Evolutionary conservation across 305 asterid genomes (phyloP).

Genomic region (Fraxinus angustifolia): DNA sequence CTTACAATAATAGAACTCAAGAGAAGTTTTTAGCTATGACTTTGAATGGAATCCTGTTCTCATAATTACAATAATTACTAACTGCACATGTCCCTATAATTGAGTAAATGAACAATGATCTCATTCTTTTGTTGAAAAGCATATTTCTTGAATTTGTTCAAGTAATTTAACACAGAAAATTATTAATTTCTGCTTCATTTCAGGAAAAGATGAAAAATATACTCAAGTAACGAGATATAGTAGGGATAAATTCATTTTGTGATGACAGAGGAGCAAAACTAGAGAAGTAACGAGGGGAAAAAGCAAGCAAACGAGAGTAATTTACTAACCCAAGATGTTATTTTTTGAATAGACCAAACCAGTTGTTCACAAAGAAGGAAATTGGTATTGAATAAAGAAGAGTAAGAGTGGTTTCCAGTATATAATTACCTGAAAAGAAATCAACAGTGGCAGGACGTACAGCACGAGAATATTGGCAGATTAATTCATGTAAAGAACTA

Average conservation of each 20-base stretch:
- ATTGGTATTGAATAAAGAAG: not conserved
- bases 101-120: not conserved
- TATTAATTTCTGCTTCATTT: not conserved
- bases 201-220: not conserved
- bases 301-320: not conserved
- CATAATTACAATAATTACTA: not conserved
- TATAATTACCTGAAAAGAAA: not conserved
- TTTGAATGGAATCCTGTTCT: not conserved
- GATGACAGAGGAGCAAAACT: not conserved
- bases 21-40: not conserved
- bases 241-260: not conserved
- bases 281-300: not conserved
- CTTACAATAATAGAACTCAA: not conserved
- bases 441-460: not conserved
- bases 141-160: not conserved
- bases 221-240: not conserved
- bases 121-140: slow-evolving; percentile 6
- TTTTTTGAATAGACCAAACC: not conserved
- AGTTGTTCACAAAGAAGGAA: not conserved
- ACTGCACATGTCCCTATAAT: not conserved
- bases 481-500: not conserved
- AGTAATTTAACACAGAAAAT: slow-evolving; percentile 3
- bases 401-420: not conserved
- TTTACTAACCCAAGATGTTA: not conserved
- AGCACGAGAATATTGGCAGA: not conserved